Conservation (phyloP, 371 early-diverging fungal species). For the Haplosporangium sp. region DNA sequence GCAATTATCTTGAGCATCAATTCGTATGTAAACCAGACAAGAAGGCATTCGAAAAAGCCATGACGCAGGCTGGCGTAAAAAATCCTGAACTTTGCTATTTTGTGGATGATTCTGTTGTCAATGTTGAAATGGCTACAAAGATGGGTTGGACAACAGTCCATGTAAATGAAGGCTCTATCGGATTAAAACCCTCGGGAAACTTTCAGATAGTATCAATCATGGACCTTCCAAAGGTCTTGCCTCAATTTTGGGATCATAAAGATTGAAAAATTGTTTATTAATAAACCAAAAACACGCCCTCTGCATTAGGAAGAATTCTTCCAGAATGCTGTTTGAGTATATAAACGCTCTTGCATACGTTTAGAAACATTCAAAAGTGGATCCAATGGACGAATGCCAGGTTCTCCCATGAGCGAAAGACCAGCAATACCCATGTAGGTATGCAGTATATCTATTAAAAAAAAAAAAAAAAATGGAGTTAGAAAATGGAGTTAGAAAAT, state of each 20-base stretch:
- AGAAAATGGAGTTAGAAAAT: background rate
- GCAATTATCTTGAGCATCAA: constrained; percentile 75
- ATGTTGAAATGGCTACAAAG: constrained; percentile 72
- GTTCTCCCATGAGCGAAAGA: constrained; percentile 70
- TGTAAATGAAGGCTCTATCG: constrained; percentile 62
- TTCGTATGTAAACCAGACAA: constrained; percentile 85
- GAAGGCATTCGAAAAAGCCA: constrained; percentile 70
- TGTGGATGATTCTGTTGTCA: constrained; percentile 81
- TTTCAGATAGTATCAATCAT: constrained; percentile 70
- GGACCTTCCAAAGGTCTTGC: constrained; percentile 71
- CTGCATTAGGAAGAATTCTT: background rate
- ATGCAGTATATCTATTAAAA: constrained; percentile 81
- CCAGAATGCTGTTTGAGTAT: constrained; percentile 49
- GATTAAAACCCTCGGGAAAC: constrained; percentile 59
- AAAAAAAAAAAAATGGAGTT: background rate
- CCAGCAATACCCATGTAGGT: constrained; percentile 90
- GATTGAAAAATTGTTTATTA: too few species aligned
- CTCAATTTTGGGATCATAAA: constrained; percentile 64
- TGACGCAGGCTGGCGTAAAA: constrained; percentile 73
- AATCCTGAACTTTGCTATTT: constrained; percentile 73
- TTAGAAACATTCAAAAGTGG: constrained; percentile 69
- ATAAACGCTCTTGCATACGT: constrained; percentile 46
- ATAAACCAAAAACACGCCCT: too few species aligned
- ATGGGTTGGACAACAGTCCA: constrained; percentile 82
- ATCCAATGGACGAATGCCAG: constrained; percentile 64